These are phyloP conservation scores for Fusarium torreyae DNA, from an alignment of 2,329 filamentous ascomycete species.

Conservation along the genomic window DNA sequence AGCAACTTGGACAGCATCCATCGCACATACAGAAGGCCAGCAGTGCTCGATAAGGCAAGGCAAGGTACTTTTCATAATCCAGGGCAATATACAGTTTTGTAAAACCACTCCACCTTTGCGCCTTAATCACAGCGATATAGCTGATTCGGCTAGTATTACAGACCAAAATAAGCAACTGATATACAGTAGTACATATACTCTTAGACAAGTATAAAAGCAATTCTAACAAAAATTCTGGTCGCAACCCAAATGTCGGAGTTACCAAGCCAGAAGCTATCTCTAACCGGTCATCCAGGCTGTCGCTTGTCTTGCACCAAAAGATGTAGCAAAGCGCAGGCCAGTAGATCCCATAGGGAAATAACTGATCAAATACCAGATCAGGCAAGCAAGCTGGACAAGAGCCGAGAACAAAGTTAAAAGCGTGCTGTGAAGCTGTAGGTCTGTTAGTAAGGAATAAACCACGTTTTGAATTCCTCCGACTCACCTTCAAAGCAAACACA, in stretches of 20 bases:
- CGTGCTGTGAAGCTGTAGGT: constrained; percentile 81
- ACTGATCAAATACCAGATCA: constrained; percentile 94
- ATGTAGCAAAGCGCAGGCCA: constrained; percentile 87
- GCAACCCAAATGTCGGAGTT: neutral
- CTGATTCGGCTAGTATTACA: constrained; percentile 20
- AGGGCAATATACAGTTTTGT: neutral
- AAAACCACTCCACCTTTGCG: constrained; percentile 11
- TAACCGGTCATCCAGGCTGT: constrained; percentile 89
- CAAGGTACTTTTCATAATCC: neutral
- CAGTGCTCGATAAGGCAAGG: too few relatives aligned
- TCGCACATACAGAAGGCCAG: neutral
- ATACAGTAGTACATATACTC: constrained; percentile 7
- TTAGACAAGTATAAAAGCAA: constrained; percentile 6
- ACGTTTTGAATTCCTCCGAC: constrained; percentile 57
- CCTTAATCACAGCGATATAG: constrained; percentile 1
- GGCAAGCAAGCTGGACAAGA: constrained; percentile 84
- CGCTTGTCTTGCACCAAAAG: constrained; percentile 87
- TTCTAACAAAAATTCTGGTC: neutral
- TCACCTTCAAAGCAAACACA: constrained; percentile 92
- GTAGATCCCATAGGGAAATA: constrained; percentile 98
- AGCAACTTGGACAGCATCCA: neutral
- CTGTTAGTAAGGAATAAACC: constrained; percentile 25
- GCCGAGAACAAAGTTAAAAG: constrained; percentile 88
- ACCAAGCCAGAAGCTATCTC: constrained; percentile 3
- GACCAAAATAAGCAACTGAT: constrained; percentile 8